Percentiles rank a stretch among this genome's conserved stretches.
phyloP scores from a whole-genome alignment of 2,329 filamentous ascomycete genomes.

The Apiospora rasikravindrae region DNA sequence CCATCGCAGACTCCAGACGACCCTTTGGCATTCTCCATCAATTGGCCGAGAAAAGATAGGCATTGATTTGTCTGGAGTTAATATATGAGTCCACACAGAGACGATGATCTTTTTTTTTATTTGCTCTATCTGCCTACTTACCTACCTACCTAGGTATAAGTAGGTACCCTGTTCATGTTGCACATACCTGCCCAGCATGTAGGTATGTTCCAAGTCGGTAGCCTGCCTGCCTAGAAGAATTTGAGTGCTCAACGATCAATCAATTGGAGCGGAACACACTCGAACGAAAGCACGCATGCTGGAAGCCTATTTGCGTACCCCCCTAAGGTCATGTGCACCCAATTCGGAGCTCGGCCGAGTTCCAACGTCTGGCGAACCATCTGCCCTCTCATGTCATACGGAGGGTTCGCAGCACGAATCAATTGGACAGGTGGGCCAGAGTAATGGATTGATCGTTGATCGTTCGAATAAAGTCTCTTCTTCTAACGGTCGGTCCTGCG shows the following conservation, averaged over 20 bases:
- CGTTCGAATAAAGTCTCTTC: constrained; percentile 1
- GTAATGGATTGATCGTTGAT: not conserved
- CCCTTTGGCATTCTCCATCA: not conserved
- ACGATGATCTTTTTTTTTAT: too few relatives aligned
- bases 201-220: not conserved
- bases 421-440: not conserved
- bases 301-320: not conserved
- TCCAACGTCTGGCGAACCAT: not conserved
- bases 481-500: not conserved
- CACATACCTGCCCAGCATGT: not conserved
- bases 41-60: not conserved
- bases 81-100: not conserved
- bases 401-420: not conserved
- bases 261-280: not conserved
- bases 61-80: not conserved
- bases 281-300: not conserved
- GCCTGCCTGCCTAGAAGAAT: not conserved
- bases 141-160: not conserved
- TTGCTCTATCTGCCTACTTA: not conserved
- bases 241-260: not conserved
- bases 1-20: not conserved
- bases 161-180: not conserved
- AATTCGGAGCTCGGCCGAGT: not conserved
- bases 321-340: constrained; percentile 6
- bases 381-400: not conserved